Percentiles rank a stretch among this genome's conserved stretches.
Evolutionary conservation across 202 grass and related monocot species (phyloP).

Genomic region (Thinopyrum obtusiflorum): DNA sequence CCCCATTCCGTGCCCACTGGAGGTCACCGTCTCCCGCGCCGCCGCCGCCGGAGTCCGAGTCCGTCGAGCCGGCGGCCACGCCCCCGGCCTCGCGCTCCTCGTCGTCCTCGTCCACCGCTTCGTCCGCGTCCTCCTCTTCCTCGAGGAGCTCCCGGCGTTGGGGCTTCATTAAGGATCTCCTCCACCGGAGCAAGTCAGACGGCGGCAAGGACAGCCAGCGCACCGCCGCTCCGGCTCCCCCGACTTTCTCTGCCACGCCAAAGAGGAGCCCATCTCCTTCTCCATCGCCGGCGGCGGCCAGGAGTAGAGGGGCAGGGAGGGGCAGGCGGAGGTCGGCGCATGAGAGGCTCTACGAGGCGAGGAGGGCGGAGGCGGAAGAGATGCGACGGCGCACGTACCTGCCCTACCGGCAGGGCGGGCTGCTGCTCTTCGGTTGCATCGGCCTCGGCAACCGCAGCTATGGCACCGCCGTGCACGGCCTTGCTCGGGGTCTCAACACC

Average conservation of each 20-base stretch:
- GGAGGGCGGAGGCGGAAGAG: conserved; percentile 48
- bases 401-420: conserved; percentile 67
- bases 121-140: conserved; percentile 38
- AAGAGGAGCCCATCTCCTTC: conserved; percentile 2
- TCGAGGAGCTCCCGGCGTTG: conserved; percentile 40
- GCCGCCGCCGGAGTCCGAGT: neutral
- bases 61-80: neutral
- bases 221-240: neutral
- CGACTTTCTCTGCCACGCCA: neutral
- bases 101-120: conserved; percentile 52
- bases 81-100: conserved; percentile 56
- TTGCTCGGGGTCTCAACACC: conserved; percentile 33
- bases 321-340: conserved; percentile 35
- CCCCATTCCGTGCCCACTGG: conserved; percentile 52
- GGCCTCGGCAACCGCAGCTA: conserved; percentile 36
- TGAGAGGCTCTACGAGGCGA: conserved; percentile 55
- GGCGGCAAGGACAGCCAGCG: conserved; percentile 34
- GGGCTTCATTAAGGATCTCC: conserved; percentile 67
- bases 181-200: conserved; percentile 68
- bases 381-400: conserved; percentile 67
- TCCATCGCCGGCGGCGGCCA: neutral
- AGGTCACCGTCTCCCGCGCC: neutral
- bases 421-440: conserved; percentile 59
- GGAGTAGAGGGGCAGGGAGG: neutral
- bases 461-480: conserved; percentile 42